A percentile compares a stretch with the other conserved stretches of the same genome.
Evolutionary conservation across 2,329 filamentous ascomycete genomes (phyloP).

Genomic region (Trichothecium sympodiale): DNA sequence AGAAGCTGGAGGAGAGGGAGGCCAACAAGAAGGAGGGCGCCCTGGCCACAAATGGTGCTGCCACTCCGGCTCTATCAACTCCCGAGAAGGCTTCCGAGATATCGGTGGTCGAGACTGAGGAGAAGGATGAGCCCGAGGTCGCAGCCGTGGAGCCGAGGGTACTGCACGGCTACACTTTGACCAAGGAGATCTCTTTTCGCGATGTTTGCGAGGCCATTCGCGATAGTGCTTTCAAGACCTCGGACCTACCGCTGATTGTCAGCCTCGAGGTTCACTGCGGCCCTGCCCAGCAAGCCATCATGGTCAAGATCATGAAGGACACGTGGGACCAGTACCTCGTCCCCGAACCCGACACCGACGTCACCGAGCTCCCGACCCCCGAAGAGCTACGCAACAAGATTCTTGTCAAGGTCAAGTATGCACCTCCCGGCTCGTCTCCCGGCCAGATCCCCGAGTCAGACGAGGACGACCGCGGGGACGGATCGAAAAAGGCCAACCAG

Average conservation of each 20-base stretch:
- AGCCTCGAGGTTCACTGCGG: slow-evolving; percentile 86
- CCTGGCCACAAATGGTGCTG: slow-evolving; percentile 2
- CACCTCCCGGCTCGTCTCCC: slow-evolving; percentile 28
- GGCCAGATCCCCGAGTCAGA: slow-evolving; percentile 15
- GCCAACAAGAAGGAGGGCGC: neutral
- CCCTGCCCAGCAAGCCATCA: slow-evolving; percentile 70
- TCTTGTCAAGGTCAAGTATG: slow-evolving; percentile 70
- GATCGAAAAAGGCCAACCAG: slow-evolving; percentile 26
- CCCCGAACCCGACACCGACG: slow-evolving; percentile 35
- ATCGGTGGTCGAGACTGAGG: neutral
- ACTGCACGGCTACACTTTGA: slow-evolving; percentile 81
- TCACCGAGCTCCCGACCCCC: slow-evolving; percentile 51
- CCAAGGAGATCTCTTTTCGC: slow-evolving; percentile 77
- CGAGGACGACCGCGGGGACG: slow-evolving; percentile 22
- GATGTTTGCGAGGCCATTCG: slow-evolving; percentile 73
- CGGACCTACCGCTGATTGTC: slow-evolving; percentile 79
- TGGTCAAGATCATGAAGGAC: slow-evolving; percentile 87
- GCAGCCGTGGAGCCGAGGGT: slow-evolving; percentile 59
- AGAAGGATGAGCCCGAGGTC: slow-evolving; percentile 13
- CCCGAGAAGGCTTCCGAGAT: neutral
- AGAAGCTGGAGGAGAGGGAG: slow-evolving; percentile 24
- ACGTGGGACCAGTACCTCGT: slow-evolving; percentile 68
- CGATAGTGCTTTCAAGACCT: slow-evolving; percentile 64
- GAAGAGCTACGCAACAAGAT: slow-evolving; percentile 66
- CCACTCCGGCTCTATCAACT: slow-evolving; percentile 5